phyloP scores from a whole-genome alignment of 2,329 filamentous ascomycete genomes.

The Colletotrichum liaoningense region DNA sequence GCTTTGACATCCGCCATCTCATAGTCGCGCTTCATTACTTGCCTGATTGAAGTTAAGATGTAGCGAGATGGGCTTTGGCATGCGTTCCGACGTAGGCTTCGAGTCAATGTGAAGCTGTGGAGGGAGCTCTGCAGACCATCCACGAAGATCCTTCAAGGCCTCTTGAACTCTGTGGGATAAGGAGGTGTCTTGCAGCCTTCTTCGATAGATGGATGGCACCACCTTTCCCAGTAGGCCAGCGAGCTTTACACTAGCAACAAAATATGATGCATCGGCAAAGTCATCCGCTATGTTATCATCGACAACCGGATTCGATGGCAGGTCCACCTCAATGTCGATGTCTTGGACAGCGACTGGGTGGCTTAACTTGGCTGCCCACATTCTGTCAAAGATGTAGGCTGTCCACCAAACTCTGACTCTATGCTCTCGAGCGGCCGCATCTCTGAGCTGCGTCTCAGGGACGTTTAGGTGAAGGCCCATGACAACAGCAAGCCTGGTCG shows the following conservation, averaged over 20 bases:
- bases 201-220: conserved; percentile 46
- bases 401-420: conserved; percentile 56
- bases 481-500: conserved; percentile 54
- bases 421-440: conserved; percentile 51
- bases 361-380: conserved; percentile 61
- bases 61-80: conserved; percentile 44
- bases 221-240: conserved; percentile 46
- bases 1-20: fast-evolving
- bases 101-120: conserved; percentile 44
- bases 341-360: conserved; percentile 60
- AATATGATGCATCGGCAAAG: conserved; percentile 46
- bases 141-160: conserved; percentile 43
- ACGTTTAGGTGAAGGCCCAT: conserved; percentile 57
- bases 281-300: conserved; percentile 41
- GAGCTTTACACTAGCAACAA: conserved; percentile 50
- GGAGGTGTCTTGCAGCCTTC: conserved; percentile 42
- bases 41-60: conserved; percentile 47
- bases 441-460: conserved; percentile 51
- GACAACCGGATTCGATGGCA: conserved; percentile 50
- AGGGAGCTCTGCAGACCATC: conserved; percentile 46
- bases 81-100: conserved; percentile 30
- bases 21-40: fast-evolving
- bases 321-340: conserved; percentile 57
- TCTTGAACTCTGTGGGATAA: conserved; percentile 48
- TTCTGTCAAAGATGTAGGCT: conserved; percentile 56